A percentile compares a stretch with the other conserved stretches of the same genome.
Evolutionary conservation across 805 yeast species (phyloP).

Genomic region (Schwanniomyces vanrijiae): DNA sequence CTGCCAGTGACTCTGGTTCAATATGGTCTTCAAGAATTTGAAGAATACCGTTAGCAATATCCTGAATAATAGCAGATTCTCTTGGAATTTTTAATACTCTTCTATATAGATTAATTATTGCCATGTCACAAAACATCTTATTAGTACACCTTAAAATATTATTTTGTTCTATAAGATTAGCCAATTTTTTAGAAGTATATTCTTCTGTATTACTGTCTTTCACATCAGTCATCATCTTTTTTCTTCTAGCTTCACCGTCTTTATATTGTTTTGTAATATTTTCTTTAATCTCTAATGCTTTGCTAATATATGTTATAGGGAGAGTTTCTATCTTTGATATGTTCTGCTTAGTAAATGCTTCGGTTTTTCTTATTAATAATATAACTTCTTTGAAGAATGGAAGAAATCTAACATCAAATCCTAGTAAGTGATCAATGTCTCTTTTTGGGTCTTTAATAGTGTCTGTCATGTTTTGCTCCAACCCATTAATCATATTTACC

Average conservation of each 20-base stretch:
- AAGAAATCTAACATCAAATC: conserved; percentile 63
- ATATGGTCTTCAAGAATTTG: conserved; percentile 36
- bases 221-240: conserved; percentile 16
- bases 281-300: conserved; percentile 28
- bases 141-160: conserved; percentile 47
- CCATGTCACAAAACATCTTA: conserved; percentile 51
- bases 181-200: conserved; percentile 13
- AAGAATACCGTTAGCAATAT: conserved; percentile 42
- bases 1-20: conserved; percentile 49
- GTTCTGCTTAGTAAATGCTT: conserved; percentile 13
- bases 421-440: conserved; percentile 62
- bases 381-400: conserved; percentile 56
- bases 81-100: conserved; percentile 52
- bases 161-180: conserved; percentile 28
- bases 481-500: conserved; percentile 18
- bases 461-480: conserved; percentile 8
- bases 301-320: conserved; percentile 19
- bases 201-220: conserved; percentile 5
- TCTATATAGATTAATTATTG: conserved; percentile 55
- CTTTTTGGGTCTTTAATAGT: conserved; percentile 20
- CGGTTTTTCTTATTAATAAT: conserved; percentile 28
- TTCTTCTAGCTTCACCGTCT: conserved; percentile 27
- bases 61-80: conserved; percentile 47
- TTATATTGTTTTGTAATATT: conserved; percentile 17
- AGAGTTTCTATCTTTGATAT: conserved; percentile 5